These are phyloP conservation scores for Puccinia coronata DNA, from an alignment of 1,284 basidiomycete genomes.

Conservation along the genomic window DNA sequence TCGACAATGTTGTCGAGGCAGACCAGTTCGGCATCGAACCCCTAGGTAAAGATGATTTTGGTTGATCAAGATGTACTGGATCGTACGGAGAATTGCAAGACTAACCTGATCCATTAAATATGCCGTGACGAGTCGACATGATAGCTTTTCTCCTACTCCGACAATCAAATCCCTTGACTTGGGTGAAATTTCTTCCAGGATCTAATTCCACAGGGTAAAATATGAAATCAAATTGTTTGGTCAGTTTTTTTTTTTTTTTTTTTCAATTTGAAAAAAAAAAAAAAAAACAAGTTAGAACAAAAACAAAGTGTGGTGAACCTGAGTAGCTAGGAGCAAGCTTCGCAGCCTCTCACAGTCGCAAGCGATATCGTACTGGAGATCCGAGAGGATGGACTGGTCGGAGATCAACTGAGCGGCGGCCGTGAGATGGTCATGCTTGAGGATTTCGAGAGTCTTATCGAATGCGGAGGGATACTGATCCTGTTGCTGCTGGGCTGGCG, in stretches of 20 bases:
- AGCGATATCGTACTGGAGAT: conserved; percentile 83
- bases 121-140: conserved; percentile 88
- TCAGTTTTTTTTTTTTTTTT: too few relatives aligned
- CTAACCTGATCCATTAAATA: conserved; percentile 77
- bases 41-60: conserved; percentile 62
- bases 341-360: conserved; percentile 84
- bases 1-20: conserved; percentile 84
- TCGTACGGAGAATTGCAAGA: neutral
- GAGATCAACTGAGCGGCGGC: conserved; percentile 72
- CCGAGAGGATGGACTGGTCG: conserved; percentile 68
- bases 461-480: too few relatives aligned
- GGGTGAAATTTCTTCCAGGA: conserved; percentile 95
- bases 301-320: conserved; percentile 72
- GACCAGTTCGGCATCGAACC: conserved; percentile 91
- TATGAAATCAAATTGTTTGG: too few relatives aligned
- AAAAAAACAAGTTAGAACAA: too few relatives aligned
- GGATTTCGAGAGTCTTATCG: conserved; percentile 84
- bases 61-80: neutral
- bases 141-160: conserved; percentile 86
- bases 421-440: conserved; percentile 78
- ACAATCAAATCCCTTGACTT: conserved; percentile 90
- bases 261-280: too few relatives aligned
- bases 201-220: conserved; percentile 63
- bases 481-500: conserved; percentile 23
- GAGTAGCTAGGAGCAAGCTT: conserved; percentile 83